These are phyloP conservation scores for Erysiphe neolycopersici DNA, from an alignment of 2,329 filamentous ascomycete species.

Conservation along the genomic window DNA sequence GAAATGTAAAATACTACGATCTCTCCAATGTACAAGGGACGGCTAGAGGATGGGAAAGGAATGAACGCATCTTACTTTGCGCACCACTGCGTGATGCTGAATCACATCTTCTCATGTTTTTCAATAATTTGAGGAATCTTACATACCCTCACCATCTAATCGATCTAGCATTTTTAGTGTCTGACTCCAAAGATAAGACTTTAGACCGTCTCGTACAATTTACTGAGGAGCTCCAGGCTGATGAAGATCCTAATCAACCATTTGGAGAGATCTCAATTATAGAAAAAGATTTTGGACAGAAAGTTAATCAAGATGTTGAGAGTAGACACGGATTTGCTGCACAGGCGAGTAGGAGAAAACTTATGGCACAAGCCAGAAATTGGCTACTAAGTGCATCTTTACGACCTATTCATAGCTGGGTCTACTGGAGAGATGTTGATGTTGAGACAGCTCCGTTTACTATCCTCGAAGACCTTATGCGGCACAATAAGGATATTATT, in stretches of 20 bases:
- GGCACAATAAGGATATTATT: conserved; percentile 95
- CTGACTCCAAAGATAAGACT: conserved; percentile 87
- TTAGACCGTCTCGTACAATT: conserved; percentile 47
- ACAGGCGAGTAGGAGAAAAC: conserved; percentile 74
- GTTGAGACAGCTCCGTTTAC: conserved; percentile 94
- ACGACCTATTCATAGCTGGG: conserved; percentile 90
- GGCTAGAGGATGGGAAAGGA: conserved; percentile 79
- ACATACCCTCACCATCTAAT: conserved; percentile 94
- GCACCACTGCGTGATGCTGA: conserved; percentile 84
- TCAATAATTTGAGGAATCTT: conserved; percentile 85
- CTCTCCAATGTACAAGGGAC: conserved; percentile 76
- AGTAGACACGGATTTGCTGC: conserved; percentile 93
- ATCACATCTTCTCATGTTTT: conserved; percentile 89
- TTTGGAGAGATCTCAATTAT: conserved; percentile 96
- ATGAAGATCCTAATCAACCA: conserved; percentile 51
- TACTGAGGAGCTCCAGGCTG: conserved; percentile 52
- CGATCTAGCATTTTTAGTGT: conserved; percentile 87
- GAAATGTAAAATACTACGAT: conserved; percentile 95
- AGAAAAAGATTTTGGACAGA: conserved; percentile 96
- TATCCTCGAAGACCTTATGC: conserved; percentile 92
- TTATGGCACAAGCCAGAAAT: conserved; percentile 94
- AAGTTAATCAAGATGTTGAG: conserved; percentile 92
- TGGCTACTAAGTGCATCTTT: conserved; percentile 87
- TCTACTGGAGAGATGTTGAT: conserved; percentile 97
- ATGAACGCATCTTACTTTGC: conserved; percentile 84